A percentile compares a stretch with the other conserved stretches of the same genome.
phyloP scores from a whole-genome alignment of 257 asterid species.

The Primulina eburnea region DNA sequence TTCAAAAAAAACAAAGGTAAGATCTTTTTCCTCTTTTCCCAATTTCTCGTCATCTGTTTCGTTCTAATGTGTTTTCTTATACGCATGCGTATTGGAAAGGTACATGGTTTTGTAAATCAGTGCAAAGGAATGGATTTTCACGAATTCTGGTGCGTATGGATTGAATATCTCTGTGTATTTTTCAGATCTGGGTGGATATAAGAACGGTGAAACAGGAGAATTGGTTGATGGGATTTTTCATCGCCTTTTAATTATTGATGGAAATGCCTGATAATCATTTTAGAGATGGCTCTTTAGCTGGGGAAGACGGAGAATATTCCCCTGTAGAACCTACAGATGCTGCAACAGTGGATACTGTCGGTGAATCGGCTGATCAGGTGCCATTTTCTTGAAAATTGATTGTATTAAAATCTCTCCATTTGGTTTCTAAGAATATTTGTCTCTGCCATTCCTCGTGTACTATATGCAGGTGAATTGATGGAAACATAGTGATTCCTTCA shows the following conservation, averaged over 20 bases:
- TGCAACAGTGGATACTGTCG: constrained; percentile 34
- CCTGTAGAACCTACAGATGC: constrained; percentile 28
- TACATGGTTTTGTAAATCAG: constrained; percentile 24
- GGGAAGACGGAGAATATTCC: constrained; percentile 35
- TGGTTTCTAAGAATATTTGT: constrained; percentile 2
- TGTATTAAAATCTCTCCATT: not conserved
- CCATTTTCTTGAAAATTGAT: constrained; percentile 11
- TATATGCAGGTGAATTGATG: not conserved
- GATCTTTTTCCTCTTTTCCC: constrained; percentile 10
- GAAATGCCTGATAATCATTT: constrained; percentile 57
- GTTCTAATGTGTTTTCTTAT: not conserved
- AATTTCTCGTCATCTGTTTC: not conserved
- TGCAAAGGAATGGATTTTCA: constrained; percentile 19
- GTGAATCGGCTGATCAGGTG: constrained; percentile 52
- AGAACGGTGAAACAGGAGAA: constrained; percentile 18
- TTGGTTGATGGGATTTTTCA: constrained; percentile 4
- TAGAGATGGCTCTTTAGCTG: constrained; percentile 45
- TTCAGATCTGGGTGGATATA: constrained; percentile 50
- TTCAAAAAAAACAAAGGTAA: constrained; percentile 31
- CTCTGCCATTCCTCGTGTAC: not conserved
- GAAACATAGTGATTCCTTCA: not conserved
- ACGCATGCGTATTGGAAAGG: constrained; percentile 8
- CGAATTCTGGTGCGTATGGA: constrained; percentile 17
- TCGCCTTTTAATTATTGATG: constrained; percentile 35
- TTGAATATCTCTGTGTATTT: constrained; percentile 27